These are phyloP conservation scores for Cymbopogon flexuosus DNA, from an alignment of 202 grass and related monocot genomes.

Conservation along the genomic window DNA sequence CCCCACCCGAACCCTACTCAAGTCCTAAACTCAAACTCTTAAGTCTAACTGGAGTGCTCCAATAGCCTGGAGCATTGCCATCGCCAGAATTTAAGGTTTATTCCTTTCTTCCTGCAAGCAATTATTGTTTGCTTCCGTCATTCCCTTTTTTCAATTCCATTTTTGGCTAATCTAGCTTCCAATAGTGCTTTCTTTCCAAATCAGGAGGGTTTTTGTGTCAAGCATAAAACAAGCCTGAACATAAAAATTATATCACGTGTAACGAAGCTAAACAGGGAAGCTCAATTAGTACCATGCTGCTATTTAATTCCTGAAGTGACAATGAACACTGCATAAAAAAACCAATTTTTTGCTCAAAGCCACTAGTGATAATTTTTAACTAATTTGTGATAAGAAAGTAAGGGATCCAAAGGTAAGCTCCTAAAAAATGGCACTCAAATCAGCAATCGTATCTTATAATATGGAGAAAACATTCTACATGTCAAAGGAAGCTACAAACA, in stretches of 20 bases:
- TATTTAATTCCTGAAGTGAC: neutral
- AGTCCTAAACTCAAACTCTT: neutral
- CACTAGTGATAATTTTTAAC: neutral
- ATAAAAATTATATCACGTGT: neutral
- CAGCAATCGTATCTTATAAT: neutral
- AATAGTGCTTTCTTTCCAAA: neutral
- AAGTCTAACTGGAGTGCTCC: neutral
- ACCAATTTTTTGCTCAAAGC: neutral
- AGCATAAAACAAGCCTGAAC: neutral
- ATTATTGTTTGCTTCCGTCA: neutral
- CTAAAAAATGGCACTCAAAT: neutral
- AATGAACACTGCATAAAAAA: neutral
- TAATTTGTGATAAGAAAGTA: neutral
- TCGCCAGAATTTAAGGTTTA: neutral
- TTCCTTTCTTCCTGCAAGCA: neutral
- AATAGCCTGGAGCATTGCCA: neutral
- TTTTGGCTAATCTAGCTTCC: neutral
- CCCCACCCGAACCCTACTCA: neutral
- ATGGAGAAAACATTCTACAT: neutral
- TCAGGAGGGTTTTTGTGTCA: neutral
- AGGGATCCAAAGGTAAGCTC: neutral
- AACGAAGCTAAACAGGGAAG: neutral
- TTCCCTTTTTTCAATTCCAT: neutral
- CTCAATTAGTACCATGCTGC: neutral
- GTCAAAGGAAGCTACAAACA: neutral